Evolutionary conservation across 2,329 filamentous ascomycete species (phyloP).

Genomic region (Talaromyces piceae): DNA sequence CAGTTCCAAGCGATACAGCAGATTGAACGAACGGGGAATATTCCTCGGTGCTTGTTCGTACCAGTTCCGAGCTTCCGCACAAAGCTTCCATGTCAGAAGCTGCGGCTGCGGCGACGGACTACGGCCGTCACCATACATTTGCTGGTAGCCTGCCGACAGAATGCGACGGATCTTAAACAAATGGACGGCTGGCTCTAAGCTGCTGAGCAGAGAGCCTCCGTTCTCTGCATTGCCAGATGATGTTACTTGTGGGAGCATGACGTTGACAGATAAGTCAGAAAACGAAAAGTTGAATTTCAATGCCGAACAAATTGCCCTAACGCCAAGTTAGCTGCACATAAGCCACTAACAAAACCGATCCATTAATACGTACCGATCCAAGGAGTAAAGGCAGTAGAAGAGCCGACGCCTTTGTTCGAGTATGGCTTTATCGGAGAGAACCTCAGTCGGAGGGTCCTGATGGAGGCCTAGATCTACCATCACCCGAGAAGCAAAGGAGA

Average conservation of each 20-base stretch:
- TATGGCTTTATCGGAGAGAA: constrained; percentile 58
- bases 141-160: constrained; percentile 85
- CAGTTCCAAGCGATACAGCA: constrained; percentile 79
- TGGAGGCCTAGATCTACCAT: constrained; percentile 87
- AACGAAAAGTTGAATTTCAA: constrained; percentile 90
- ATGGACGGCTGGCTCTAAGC: constrained; percentile 63
- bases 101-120: constrained; percentile 61
- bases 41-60: constrained; percentile 64
- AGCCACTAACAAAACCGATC: neutral
- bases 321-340: constrained; percentile 18
- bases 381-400: constrained; percentile 83
- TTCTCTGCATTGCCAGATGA: constrained; percentile 38
- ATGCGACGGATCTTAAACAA: constrained; percentile 77
- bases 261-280: constrained; percentile 78
- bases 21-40: constrained; percentile 58
- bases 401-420: constrained; percentile 74
- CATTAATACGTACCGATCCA: constrained; percentile 61
- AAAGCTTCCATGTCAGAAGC: constrained; percentile 32
- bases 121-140: constrained; percentile 71
- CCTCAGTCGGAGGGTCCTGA: constrained; percentile 73
- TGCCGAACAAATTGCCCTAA: constrained; percentile 77
- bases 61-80: constrained; percentile 64
- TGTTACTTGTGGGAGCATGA: constrained; percentile 45
- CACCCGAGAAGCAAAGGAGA: constrained; percentile 81
- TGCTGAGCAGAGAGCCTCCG: constrained; percentile 44